Base-by-base conservation (phyloP, 768 basidiomycete species). In the Chalciporus pseudorubinellus region DNA sequence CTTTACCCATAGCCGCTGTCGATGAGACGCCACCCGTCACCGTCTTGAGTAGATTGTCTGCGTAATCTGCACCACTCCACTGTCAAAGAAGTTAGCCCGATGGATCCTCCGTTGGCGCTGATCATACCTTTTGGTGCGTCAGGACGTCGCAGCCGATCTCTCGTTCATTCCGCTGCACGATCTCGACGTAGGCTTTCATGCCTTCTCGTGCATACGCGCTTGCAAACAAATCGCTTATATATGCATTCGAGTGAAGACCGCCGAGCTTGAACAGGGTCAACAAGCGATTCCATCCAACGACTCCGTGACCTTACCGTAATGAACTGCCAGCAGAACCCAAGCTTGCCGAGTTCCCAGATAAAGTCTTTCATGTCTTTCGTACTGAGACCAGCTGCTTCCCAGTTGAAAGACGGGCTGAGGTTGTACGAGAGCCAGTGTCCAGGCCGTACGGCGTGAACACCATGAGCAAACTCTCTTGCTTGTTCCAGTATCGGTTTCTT, bases 291-390 rank as follows among this genome's bases (percentile, higher is more conserved):
- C 51, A 50, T 9, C 44, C 8, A 1, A 44, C 42, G 6, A 19
- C 10, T 14, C 43, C 8, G 18, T 34, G 26, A n/a, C 68, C 89
- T 62, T 46, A 94, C 92, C 59, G 95, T 97, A 71, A 98, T 97
- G 76, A 99, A 98, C 70, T 98, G 95, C 94, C 95, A 98, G 60
- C 94, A 87, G 71, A 98, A 98, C 31, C 95, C 95, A 42, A 97
- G 83, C 75, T 89, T 95, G 42, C 92, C 95, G 21, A 99, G 77
- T 62, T 92, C 80, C 95, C 95, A 95, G 33, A 98, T 82, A 67
- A 82, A 98, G 34, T 78, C 72, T 69, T 90, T 79, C 92, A 92
- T 98, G 59, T 94, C 92, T 56, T 77, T 76, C 60, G 85, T 80
- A 39, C 80, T 83, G 16, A 99, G 79, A 14, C 97, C 97, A 13